Evolutionary conservation across 2,329 filamentous ascomycete species (phyloP), one percentile per base, ranked within the genome.

Genomic region (Aspergillus quadrilineatus): DNA sequence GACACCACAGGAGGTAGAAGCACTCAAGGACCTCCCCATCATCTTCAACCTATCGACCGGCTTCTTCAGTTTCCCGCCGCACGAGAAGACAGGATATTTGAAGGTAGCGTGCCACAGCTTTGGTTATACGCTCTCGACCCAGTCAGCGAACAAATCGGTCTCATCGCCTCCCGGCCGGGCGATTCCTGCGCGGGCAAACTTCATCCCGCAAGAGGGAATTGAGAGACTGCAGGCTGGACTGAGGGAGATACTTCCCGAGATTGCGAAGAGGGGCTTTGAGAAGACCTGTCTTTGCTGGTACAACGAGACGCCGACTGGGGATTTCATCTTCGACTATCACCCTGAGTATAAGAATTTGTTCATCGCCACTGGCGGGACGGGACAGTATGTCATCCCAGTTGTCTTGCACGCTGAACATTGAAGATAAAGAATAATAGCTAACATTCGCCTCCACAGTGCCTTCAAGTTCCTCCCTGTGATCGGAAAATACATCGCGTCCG

Each of bases 251-350:
- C 62, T 77, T 88, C 7, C 84, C 87, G 77, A 78, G 14, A 73
- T 88, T 3, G 77, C 15, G 39, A 75, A 79, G 34, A 78, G 86
- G 4, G 81, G 82, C 0, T 89, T 87, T 75, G 73, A 73, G 57
- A 77, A 78, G 50, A 85, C 82, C 2, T 78, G 85, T n/a, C 70
- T 89, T 45, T 90, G 87, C 74, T 90, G 87, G 87, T 89, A 89
- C 68, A 84, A 83, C 1, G 87, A 90, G 70, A 89, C 87, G 28
- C 78, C 82, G 0, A 84, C 83, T 6, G 86, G 82, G 5, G 84
- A 90, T 64, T 90, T 87, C 73, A 77, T 90, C 42, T 79, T 89
- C 58, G 84, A 86, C 65, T 83, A 85, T 68, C 86, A 89, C 63
- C 86, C 86, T 0, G 73, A 75, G 7, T 80, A 81, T 68, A 69